Conservation (phyloP, 345 rosid species). For the thale cress (Arabidopsis thaliana) region TAIR10.1 NC_003076.8:22983501-22984000, state of each 20-base stretch:
- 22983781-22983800: not conserved
- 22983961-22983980: conserved; percentile 41
- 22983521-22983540: too few relatives aligned
- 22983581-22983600: too few relatives aligned
- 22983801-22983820: not conserved
- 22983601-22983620: too few relatives aligned
- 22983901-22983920: conserved; percentile 31
- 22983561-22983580: too few relatives aligned
- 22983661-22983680: too few relatives aligned
- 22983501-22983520: too few relatives aligned
- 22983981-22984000: conserved; percentile 37
- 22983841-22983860: conserved; percentile 36
- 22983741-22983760: conserved; percentile 21
- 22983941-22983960: conserved; percentile 44
- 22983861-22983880: not conserved
- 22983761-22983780: conserved; percentile 3
- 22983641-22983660: too few relatives aligned
- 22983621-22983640: too few relatives aligned
- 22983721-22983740: not conserved
- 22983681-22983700: too few relatives aligned
- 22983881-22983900: not conserved
- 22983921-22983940: conserved; percentile 36
- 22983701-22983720: not conserved
- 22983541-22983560: too few relatives aligned
- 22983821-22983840: conserved; percentile 22